phyloP scores from a whole-genome alignment of 495 filamentous ascomycete species.

The Tuber calosporum region DNA sequence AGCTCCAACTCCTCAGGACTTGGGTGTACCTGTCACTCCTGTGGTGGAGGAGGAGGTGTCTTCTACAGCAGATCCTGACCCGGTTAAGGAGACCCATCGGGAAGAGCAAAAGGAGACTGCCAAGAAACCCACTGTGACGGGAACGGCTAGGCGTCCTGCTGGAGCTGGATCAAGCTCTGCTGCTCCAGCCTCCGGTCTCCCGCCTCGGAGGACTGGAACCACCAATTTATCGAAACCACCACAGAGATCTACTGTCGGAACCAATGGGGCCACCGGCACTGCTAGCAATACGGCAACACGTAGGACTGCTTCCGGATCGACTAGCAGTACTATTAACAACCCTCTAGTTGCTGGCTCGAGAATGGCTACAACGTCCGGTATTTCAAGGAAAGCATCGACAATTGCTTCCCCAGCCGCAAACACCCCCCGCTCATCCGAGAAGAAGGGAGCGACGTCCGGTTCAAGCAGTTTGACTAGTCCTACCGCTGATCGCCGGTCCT shows the following conservation, averaged over 20 bases:
- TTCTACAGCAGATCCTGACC: slow-evolving; percentile 13
- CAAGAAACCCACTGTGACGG: slow-evolving; percentile 30
- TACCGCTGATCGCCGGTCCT: slow-evolving; percentile 25
- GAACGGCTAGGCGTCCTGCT: slow-evolving; percentile 29
- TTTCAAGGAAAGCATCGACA: slow-evolving; percentile 24
- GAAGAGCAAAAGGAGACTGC: slow-evolving; percentile 27
- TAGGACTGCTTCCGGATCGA: slow-evolving; percentile 13
- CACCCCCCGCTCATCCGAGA: slow-evolving; percentile 23
- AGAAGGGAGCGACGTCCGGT: slow-evolving; percentile 6
- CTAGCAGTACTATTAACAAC: not conserved
- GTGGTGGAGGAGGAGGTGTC: slow-evolving; percentile 10
- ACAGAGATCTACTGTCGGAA: slow-evolving; percentile 19
- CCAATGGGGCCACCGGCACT: slow-evolving; percentile 7
- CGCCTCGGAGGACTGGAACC: slow-evolving; percentile 11
- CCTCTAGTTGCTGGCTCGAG: slow-evolving; percentile 14
- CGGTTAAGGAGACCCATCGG: slow-evolving; percentile 35
- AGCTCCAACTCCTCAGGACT: not conserved
- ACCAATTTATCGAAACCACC: slow-evolving; percentile 34
- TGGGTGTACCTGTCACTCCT: not conserved
- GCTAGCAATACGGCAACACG: not conserved
- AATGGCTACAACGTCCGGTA: slow-evolving; percentile 8
- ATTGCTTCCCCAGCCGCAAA: slow-evolving; percentile 11
- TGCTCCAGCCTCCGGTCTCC: slow-evolving; percentile 15
- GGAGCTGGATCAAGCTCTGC: slow-evolving; percentile 19
- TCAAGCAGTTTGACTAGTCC: slow-evolving; percentile 21